These are phyloP conservation scores for Yarrowia alimentaria DNA, from an alignment of 805 yeast species.

Conservation along the genomic window DNA sequence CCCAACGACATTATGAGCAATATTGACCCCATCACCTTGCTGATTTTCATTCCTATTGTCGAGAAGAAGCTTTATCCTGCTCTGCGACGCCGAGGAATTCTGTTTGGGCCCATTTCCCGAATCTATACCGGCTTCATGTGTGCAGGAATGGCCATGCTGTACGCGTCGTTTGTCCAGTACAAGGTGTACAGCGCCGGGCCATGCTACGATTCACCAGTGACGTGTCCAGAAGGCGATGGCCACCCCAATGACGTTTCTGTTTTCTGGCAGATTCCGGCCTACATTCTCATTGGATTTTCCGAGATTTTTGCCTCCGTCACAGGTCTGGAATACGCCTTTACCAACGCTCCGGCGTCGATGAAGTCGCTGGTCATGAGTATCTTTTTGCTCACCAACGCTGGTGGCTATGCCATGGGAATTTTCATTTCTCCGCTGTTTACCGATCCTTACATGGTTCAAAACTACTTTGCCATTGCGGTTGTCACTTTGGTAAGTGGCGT, in stretches of 20 bases:
- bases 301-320: conserved; percentile 80
- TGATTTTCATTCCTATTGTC: conserved; percentile 69
- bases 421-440: conserved; percentile 64
- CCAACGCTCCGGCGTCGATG: conserved; percentile 73
- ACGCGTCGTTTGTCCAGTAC: conserved; percentile 76
- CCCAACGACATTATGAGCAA: conserved; percentile 80
- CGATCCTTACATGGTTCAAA: conserved; percentile 70
- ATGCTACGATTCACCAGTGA: no score
- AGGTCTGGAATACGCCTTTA: conserved; percentile 82
- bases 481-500: conserved; percentile 60
- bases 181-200: no score
- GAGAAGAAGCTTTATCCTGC: conserved; percentile 59
- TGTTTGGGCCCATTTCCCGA: conserved; percentile 68
- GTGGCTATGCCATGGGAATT: conserved; percentile 74
- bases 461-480: conserved; percentile 60
- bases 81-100: conserved; percentile 49
- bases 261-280: conserved; percentile 69
- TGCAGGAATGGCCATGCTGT: conserved; percentile 64
- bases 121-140: conserved; percentile 68
- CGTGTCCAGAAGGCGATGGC: no score
- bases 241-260: no score
- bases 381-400: conserved; percentile 67
- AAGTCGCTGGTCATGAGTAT: conserved; percentile 59
- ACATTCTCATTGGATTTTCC: conserved; percentile 67
- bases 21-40: conserved; percentile 71